These are phyloP conservation scores for Aspergillus cavernicola DNA, from an alignment of 495 filamentous ascomycete genomes.

Conservation along the genomic window DNA sequence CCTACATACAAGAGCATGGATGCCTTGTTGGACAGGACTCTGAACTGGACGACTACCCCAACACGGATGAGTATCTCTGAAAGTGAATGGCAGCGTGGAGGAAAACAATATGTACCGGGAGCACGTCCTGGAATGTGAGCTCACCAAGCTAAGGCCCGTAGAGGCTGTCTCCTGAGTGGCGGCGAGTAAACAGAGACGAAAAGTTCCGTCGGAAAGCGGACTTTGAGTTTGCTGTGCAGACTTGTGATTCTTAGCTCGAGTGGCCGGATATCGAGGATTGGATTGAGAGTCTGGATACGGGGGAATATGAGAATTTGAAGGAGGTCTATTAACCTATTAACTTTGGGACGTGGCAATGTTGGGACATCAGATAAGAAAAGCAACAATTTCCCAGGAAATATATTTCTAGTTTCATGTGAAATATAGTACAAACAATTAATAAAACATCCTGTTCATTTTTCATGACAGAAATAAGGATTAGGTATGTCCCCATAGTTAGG, in stretches of 20 bases:
- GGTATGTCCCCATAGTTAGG: too few relatives aligned
- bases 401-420: background rate
- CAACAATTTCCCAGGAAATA: too few relatives aligned
- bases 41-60: background rate
- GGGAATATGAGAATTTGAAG: background rate
- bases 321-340: background rate
- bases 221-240: conserved; percentile 14
- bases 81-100: background rate
- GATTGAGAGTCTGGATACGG: background rate
- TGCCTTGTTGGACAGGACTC: background rate
- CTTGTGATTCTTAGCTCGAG: conserved; percentile 8
- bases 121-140: conserved; percentile 28
- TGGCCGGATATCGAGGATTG: background rate
- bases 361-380: background rate
- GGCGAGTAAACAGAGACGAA: conserved; percentile 8
- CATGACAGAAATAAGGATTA: too few relatives aligned
- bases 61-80: background rate
- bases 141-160: conserved; percentile 28
- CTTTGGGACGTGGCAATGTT: background rate
- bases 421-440: too few relatives aligned
- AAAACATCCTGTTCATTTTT: too few relatives aligned
- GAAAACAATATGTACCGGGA: conserved; percentile 17
- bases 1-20: conserved; percentile 8
- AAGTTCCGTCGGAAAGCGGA: conserved; percentile 12
- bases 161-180: conserved; percentile 18